Conservation (phyloP, 306 rosid species). For the Echinosophora koreensis region DNA sequence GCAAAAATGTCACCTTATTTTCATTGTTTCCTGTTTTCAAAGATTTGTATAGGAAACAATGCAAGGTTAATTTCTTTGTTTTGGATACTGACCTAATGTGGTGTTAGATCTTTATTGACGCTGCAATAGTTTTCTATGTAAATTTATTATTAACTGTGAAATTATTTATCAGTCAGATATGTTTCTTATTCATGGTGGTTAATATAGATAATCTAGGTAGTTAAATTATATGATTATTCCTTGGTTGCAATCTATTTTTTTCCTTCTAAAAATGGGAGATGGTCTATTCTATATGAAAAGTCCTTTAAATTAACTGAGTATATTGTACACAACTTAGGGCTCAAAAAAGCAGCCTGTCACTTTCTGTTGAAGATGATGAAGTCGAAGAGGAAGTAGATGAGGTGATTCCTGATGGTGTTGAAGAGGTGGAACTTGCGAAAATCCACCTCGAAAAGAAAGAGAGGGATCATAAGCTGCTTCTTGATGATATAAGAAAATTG, state of each 20-base stretch:
- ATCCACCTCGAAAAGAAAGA: conserved; percentile 84
- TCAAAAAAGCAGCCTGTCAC: conserved; percentile 67
- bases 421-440: conserved; percentile 96
- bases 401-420: conserved; percentile 96
- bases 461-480: conserved; percentile 72
- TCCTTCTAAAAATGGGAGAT: conserved; percentile 29
- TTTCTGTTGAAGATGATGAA: conserved; percentile 85
- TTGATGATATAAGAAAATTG: conserved; percentile 74
- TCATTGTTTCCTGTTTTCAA: too few relatives aligned
- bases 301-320: conserved; percentile 45
- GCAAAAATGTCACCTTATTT: too few relatives aligned
- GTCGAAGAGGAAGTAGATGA: conserved; percentile 89
- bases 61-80: not conserved
- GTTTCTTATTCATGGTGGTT: conserved; percentile 34
- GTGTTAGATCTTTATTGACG: conserved; percentile 16
- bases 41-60: too few relatives aligned
- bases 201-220: conserved; percentile 32
- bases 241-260: conserved; percentile 4
- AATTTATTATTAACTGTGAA: conserved; percentile 24
- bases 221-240: conserved; percentile 39
- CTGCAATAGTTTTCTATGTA: conserved; percentile 1
- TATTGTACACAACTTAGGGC: conserved; percentile 66
- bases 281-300: conserved; percentile 34
- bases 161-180: conserved; percentile 29
- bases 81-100: conserved; percentile 15